phyloP scores from a whole-genome alignment of 164 flowering plant species.

The Annona cherimola region DNA sequence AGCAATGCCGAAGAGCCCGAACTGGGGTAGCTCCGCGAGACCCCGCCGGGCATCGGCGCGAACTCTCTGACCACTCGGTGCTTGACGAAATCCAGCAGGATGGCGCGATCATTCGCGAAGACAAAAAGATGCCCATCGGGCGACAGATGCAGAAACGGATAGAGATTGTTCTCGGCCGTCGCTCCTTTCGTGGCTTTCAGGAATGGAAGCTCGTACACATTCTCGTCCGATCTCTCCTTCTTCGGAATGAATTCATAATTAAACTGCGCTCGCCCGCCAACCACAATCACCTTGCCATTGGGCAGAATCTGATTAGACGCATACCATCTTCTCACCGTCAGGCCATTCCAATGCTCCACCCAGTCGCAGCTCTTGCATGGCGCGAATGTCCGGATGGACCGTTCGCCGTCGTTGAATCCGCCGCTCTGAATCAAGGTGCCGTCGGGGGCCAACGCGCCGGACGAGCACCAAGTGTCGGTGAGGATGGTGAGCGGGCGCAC shows the following conservation, averaged over 20 bases:
- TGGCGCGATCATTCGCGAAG: conserved; percentile 67
- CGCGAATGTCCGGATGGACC: conserved; percentile 24
- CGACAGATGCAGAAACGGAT: conserved; percentile 73
- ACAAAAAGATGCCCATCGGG: conserved; percentile 73
- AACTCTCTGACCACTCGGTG: conserved; percentile 41
- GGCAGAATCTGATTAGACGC: conserved; percentile 67
- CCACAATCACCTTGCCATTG: conserved; percentile 60
- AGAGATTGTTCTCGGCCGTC: conserved; percentile 66
- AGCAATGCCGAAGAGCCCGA: conserved; percentile 82
- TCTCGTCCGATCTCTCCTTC: background rate
- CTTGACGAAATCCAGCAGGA: conserved; percentile 40
- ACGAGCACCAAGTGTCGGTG: conserved; percentile 55
- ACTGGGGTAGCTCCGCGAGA: conserved; percentile 62
- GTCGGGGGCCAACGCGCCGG: conserved; percentile 35
- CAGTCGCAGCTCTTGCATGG: conserved; percentile 43
- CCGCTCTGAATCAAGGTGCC: conserved; percentile 39
- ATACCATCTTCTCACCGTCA: conserved; percentile 48
- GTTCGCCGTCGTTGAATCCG: conserved; percentile 30
- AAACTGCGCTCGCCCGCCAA: conserved; percentile 63
- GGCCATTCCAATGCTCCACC: conserved; percentile 25
- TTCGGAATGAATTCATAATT: conserved; percentile 73
- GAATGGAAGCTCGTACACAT: conserved; percentile 29
- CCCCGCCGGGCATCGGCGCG: conserved; percentile 55
- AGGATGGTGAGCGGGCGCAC: conserved; percentile 33
- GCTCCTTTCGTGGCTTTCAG: conserved; percentile 44